Conservation (phyloP, 495 filamentous ascomycete species). For the Podospora pseudocomata region DNA sequence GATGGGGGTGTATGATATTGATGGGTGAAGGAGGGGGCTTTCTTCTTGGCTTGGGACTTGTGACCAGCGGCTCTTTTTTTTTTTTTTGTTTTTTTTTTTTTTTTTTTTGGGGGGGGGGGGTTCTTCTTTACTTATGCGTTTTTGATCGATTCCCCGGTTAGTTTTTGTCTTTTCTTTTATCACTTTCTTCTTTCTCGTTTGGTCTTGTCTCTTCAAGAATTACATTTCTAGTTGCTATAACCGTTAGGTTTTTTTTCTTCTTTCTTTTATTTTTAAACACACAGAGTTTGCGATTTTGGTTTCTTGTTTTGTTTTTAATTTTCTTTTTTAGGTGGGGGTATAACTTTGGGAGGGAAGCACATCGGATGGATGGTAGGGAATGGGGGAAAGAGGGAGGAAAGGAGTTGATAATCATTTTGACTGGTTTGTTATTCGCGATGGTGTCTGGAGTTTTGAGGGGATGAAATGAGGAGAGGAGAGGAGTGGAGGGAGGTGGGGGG, state of each 20-base stretch:
- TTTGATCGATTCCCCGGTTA: constrained; percentile 7
- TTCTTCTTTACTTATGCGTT: neutral
- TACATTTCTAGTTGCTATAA: too few species aligned
- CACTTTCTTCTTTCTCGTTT: neutral
- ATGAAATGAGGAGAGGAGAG: too few species aligned
- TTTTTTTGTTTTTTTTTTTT: constrained; percentile 5
- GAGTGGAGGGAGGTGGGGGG: too few species aligned
- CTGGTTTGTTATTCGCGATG: too few species aligned
- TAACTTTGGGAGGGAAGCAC: too few species aligned
- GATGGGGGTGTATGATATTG: neutral
- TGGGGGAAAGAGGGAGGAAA: neutral
- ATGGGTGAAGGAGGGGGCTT: neutral
- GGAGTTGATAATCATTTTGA: too few species aligned
- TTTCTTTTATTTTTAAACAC: too few species aligned
- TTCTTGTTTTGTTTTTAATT: too few species aligned
- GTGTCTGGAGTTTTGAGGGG: too few species aligned
- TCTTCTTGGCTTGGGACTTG: neutral
- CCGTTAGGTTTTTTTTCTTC: too few species aligned
- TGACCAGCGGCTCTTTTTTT: neutral
- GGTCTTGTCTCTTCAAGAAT: neutral
- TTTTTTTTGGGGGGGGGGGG: constrained; percentile 5
- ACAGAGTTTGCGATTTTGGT: too few species aligned
- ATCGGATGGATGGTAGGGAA: neutral
- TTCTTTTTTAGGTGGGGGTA: too few species aligned
- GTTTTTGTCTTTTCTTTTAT: neutral